phyloP scores from a whole-genome alignment of 2,329 filamentous ascomycete genomes.

The Elsinoe perseae region DNA sequence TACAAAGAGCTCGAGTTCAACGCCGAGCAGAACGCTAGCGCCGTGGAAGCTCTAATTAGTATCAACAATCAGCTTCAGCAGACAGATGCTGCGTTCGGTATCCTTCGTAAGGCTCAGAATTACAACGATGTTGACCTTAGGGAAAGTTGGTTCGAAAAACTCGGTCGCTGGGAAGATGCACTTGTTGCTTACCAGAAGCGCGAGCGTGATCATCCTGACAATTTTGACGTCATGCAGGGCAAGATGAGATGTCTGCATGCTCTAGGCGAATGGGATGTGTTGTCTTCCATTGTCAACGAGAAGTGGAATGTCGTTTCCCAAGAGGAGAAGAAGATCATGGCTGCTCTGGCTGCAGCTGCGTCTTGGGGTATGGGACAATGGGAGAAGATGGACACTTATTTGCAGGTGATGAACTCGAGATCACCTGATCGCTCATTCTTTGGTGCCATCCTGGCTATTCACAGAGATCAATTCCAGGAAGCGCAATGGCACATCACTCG shows the following conservation, averaged over 20 bases:
- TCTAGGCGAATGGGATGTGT: slow-evolving; percentile 90
- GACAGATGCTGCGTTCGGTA: slow-evolving; percentile 97
- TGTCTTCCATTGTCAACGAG: slow-evolving; percentile 80
- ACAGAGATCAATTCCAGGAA: slow-evolving; percentile 91
- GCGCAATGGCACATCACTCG: slow-evolving; percentile 84
- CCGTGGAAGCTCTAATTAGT: slow-evolving; percentile 93
- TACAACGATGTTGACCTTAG: slow-evolving; percentile 95
- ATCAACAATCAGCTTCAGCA: slow-evolving; percentile 99
- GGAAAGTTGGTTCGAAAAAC: slow-evolving; percentile 98
- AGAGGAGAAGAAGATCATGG: slow-evolving; percentile 84
- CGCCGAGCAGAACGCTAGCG: slow-evolving; percentile 90
- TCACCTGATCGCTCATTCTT: slow-evolving; percentile 97
- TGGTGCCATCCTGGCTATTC: slow-evolving; percentile 86
- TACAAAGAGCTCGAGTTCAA: slow-evolving; percentile 99
- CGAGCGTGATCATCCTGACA: slow-evolving; percentile 60
- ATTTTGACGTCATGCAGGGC: slow-evolving; percentile 95
- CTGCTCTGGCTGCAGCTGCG: slow-evolving; percentile 85
- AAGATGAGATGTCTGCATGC: slow-evolving; percentile 99
- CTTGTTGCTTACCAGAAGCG: slow-evolving; percentile 84
- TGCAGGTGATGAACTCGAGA: slow-evolving; percentile 86
- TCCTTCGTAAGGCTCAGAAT: slow-evolving; percentile 87
- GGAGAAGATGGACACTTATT: slow-evolving; percentile 96
- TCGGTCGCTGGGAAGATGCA: slow-evolving; percentile 97
- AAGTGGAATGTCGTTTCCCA: slow-evolving; percentile 86
- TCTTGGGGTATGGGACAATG: slow-evolving; percentile 96